Conservation (phyloP, 306 rosid genomes). For the Oxytropis ochrocephala region DNA sequence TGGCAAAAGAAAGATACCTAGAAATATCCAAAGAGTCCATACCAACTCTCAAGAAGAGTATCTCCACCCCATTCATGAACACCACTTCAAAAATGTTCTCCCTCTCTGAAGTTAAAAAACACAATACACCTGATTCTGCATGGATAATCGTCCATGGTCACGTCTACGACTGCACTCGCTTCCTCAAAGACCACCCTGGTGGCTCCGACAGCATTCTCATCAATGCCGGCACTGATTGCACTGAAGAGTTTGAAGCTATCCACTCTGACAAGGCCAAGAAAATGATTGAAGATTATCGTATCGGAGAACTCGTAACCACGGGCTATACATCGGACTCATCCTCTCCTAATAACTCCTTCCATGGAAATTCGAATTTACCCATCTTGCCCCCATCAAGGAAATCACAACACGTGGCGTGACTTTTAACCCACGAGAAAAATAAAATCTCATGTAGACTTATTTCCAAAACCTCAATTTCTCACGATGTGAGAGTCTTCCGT, state of each 20-base stretch:
- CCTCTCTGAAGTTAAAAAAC: conserved; percentile 55
- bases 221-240: conserved; percentile 86
- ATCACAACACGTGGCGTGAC: conserved; percentile 27
- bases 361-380: conserved; percentile 34
- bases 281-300: conserved; percentile 56
- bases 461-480: conserved; percentile 47
- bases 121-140: conserved; percentile 39
- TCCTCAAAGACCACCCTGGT: conserved; percentile 83
- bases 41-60: conserved; percentile 50
- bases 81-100: conserved; percentile 48
- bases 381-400: conserved; percentile 52
- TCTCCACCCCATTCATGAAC: conserved; percentile 81
- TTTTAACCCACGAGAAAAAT: conserved; percentile 53
- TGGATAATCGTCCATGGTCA: conserved; percentile 87
- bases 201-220: conserved; percentile 85
- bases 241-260: conserved; percentile 89
- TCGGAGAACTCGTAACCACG: conserved; percentile 59
- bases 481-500: conserved; percentile 57
- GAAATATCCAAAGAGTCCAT: conserved; percentile 41
- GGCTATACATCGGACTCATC: conserved; percentile 48
- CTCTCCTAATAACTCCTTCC: conserved; percentile 58
- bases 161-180: conserved; percentile 71
- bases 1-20: conserved; percentile 59
- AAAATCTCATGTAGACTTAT: conserved; percentile 65
- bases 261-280: conserved; percentile 88